Base-by-base conservation (phyloP, 345 rosid genomes). In the Rhodamnia argentea region DNA sequence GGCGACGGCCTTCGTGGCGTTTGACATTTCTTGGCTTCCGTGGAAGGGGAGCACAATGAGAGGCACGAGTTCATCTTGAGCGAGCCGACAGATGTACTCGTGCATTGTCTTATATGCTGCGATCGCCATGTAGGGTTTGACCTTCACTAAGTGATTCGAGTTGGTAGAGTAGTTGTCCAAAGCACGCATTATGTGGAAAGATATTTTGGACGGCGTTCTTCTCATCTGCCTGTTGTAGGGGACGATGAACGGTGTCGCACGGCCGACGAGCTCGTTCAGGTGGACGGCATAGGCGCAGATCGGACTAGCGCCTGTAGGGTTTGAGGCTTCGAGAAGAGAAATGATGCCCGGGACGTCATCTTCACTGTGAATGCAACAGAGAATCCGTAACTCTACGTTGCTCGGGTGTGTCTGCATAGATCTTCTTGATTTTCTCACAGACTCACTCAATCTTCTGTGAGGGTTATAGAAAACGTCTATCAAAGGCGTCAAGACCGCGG, bases 351-450 rank as follows among this genome's bases (percentile, higher is more conserved):
- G 88, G 47, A 90, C 89, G 62, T 87, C 83, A 5, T 89, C 87
- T 60, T 92, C 92, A 7, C 20, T 3, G 83, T 88, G 90, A 81
- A 90, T 83, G 40, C 94, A 87, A 22, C 86, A 58, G 37, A 92
- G 81, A 20, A 89, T 53, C 14, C 86, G 88, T 20, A 91, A 60
- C 70, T 92, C 91, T 0, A 10, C 56, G 4, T 13, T 27, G 2
- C 14, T 32, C 6, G 83, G 78, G 16, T 83, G 56, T 10, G 85
- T 50, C 27, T 62, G 85, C 23, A 89, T 74, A 11, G 85, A 83
- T 58, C 85, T 87, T 55, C 42, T 75, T 40, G 10, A 18, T 29
- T 18, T 50, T 23, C 53, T 84, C 2, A 10, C 1, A 50, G 76
- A 11, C 24, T 10, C 20, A 10, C 56, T 62, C 13, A 88, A 60